Evolutionary conservation across 192 early-diverging fungal species (phyloP).

Genomic region (Spinellus fusiger): DNA sequence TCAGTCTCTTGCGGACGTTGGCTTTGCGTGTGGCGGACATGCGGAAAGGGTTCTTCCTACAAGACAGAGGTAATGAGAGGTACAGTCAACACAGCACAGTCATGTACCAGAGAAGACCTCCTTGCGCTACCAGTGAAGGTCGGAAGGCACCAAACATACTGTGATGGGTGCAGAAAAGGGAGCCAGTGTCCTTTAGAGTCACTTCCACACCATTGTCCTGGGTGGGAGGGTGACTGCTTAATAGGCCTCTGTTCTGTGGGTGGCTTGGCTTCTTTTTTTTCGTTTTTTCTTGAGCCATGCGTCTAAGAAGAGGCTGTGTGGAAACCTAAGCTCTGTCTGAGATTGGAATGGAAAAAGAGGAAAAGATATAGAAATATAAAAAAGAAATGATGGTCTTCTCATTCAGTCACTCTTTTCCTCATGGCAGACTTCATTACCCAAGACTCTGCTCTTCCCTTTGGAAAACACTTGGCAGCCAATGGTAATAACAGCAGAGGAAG

Average conservation of each 20-base stretch:
- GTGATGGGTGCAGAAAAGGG: no score
- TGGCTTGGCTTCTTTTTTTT: no score
- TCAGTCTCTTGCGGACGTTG: conserved; percentile 81
- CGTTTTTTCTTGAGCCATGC: no score
- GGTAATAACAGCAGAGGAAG: conserved; percentile 62
- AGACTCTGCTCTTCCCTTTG: conserved; percentile 42
- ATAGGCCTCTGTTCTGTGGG: no score
- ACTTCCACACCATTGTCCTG: no score
- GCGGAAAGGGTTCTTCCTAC: conserved; percentile 47
- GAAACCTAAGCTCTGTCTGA: no score
- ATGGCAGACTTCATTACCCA: background rate
- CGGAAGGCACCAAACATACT: conserved; percentile 62
- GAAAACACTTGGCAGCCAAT: conserved; percentile 62
- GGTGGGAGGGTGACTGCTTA: no score
- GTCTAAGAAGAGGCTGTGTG: no score
- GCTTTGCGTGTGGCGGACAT: conserved; percentile 77
- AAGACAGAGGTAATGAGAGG: background rate
- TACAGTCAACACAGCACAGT: background rate
- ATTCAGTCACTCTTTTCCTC: no score
- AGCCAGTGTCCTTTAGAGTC: no score
- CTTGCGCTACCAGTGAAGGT: conserved; percentile 41
- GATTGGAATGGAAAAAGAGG: no score
- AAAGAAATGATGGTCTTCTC: background rate
- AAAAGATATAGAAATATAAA: background rate
- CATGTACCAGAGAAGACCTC: conserved; percentile 51